phyloP scores from a whole-genome alignment of 1,284 basidiomycete genomes.

The Coriolopsis trogii region DNA sequence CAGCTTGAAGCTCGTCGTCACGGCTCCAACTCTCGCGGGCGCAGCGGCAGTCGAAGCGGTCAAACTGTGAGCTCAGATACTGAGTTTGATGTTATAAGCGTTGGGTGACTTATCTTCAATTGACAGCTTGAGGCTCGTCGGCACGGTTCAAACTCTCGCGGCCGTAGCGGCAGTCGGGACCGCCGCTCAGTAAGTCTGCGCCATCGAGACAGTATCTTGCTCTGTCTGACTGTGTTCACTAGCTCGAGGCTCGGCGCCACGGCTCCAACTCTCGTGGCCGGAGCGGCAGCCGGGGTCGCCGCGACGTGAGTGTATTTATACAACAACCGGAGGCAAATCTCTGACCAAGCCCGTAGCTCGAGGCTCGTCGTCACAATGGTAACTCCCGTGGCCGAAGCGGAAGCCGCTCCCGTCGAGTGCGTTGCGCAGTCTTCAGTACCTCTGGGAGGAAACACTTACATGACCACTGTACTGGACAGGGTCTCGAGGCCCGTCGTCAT shows the following conservation, averaged over 20 bases:
- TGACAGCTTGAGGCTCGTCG: conserved; percentile 26
- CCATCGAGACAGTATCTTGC: too few species aligned
- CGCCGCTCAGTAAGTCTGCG: background rate
- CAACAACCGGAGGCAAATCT: background rate
- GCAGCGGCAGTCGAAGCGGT: conserved; percentile 4
- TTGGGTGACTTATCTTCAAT: too few species aligned
- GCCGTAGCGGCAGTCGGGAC: conserved; percentile 1
- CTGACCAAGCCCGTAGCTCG: background rate
- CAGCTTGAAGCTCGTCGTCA: conserved; percentile 12
- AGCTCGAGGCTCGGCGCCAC: conserved; percentile 12
- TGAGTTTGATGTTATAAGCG: too few species aligned
- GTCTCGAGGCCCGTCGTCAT: conserved; percentile 1
- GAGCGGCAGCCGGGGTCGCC: conserved; percentile 12
- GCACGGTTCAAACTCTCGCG: conserved; percentile 24
- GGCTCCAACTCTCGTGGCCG: conserved; percentile 12
- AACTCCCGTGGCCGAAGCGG: background rate
- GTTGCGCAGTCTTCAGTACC: background rate
- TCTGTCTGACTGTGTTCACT: background rate
- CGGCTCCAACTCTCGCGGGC: conserved; percentile 13
- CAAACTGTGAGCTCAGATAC: conserved; percentile 1
- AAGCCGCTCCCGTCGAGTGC: background rate
- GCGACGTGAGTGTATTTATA: background rate
- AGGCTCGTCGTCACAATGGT: conserved; percentile 10
- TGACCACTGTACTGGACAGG: background rate
- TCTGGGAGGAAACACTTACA: background rate